Conservation (phyloP, 2,329 filamentous ascomycete genomes). For the Trichoderma sp. region DNA sequence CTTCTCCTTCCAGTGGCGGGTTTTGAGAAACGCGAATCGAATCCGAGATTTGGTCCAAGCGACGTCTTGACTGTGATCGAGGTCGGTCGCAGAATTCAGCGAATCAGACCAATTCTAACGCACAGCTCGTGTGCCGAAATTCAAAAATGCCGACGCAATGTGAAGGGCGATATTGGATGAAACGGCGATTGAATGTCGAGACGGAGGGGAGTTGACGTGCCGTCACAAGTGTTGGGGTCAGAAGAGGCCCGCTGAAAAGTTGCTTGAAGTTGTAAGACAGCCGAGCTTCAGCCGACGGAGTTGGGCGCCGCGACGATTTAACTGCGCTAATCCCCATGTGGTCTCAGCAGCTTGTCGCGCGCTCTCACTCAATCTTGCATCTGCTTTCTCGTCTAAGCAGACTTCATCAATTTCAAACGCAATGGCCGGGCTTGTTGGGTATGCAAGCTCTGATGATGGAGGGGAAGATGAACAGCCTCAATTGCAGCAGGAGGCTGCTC, state of each 20-base stretch:
- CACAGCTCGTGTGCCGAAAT: neutral
- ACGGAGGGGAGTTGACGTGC: slow-evolving; percentile 19
- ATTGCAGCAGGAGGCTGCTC: neutral
- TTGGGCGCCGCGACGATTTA: neutral
- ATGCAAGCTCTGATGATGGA: slow-evolving; percentile 56
- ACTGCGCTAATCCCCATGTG: slow-evolving; percentile 10
- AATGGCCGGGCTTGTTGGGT: slow-evolving; percentile 52
- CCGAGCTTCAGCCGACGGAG: slow-evolving; percentile 18
- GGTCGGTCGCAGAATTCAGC: neutral
- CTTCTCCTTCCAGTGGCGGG: neutral
- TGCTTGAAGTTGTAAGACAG: neutral
- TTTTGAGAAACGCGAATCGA: slow-evolving; percentile 18
- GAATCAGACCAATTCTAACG: neutral
- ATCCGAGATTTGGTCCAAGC: slow-evolving; percentile 7
- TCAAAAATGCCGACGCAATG: neutral
- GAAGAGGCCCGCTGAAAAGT: slow-evolving; percentile 4
- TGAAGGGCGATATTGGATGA: neutral
- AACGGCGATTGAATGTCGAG: neutral
- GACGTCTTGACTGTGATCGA: neutral
- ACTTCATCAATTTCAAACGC: neutral
- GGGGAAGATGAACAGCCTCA: slow-evolving; percentile 36
- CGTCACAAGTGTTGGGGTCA: slow-evolving; percentile 4
- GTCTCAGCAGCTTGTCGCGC: slow-evolving; percentile 18
- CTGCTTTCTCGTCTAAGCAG: neutral
- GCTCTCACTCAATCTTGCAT: slow-evolving; percentile 4